Evolutionary conservation across 192 early-diverging fungal species (phyloP).

Genomic region (Linnemannia hyalina): DNA sequence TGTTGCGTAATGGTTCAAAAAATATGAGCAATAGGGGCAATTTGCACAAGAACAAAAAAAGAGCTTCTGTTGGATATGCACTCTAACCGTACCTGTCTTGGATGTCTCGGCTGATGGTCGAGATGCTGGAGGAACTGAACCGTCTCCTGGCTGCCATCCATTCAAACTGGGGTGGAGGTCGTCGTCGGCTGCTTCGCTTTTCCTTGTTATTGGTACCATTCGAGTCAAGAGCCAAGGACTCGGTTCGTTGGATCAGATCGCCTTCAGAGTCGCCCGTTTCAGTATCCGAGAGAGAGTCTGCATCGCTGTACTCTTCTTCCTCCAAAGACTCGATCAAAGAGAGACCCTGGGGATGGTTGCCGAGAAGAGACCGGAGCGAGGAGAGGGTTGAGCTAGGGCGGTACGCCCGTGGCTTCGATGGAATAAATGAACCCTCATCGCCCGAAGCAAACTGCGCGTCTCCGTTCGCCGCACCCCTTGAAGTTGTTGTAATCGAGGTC

Average conservation of each 20-base stretch:
- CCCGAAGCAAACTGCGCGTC: background rate
- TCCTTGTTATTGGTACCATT: background rate
- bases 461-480: background rate
- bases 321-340: conserved; percentile 50
- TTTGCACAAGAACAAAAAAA: background rate
- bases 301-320: conserved; percentile 38
- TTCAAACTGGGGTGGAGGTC: conserved; percentile 43
- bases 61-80: background rate
- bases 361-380: conserved; percentile 46
- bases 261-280: conserved; percentile 45
- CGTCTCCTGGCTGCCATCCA: conserved; percentile 51
- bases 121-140: conserved; percentile 41
- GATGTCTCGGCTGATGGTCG: conserved; percentile 52
- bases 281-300: conserved; percentile 43
- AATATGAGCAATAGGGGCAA: background rate
- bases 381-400: conserved; percentile 51
- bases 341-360: conserved; percentile 51
- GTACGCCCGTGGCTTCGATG: conserved; percentile 1
- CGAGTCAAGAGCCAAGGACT: conserved; percentile 12
- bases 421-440: background rate
- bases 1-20: background rate
- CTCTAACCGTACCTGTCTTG: conserved; percentile 34
- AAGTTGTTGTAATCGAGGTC: background rate
- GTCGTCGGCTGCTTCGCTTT: conserved; percentile 15
- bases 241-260: conserved; percentile 39